Evolutionary conservation across 306 rosid genomes (phyloP), one percentile per base, ranked within the genome.

Genomic region (Pterocarpus santalinus): DNA sequence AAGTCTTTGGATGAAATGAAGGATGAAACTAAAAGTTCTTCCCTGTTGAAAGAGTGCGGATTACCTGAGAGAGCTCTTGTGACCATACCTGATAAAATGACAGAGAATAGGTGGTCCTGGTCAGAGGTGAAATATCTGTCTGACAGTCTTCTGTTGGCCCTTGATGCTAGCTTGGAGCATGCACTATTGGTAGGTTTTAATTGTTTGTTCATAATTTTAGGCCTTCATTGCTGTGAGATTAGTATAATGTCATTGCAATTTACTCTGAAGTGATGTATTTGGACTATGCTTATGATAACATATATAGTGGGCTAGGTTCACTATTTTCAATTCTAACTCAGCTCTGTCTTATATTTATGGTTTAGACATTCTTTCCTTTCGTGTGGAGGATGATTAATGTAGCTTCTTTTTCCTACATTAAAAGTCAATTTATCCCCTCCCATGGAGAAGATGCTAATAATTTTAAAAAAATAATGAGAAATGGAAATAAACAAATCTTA

Each of bases 141-240:
- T 13, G 96, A 90, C 69, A 83, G 97, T 86, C 91, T 93, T 81
- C 94, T 95, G 73, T 92, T 93, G 81, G 99, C 98, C 76, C 98
- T 95, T 76, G 99, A 95, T 90, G 98, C 86, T 73, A 93, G 98
- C 86, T 89, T 93, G 91, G 99, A 95, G 79, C 99, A 95, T 84
- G 93, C 98, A 6, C 90, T 95, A 44, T 74, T 95, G 92, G 99
- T 95, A 79, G 89, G 98, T 86, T 49, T 65, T 68, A 34, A 22
- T 30, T 80, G 6, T 70, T 58, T 66, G 77, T 74, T 51, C 64
- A 34, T 55, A 52, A 56, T 46, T 38, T 22, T 66, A 56, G 61
- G 64, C 49, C 67, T 61, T 65, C 33, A 35, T 70, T 15, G 55
- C 12, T 13, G 74, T 33, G 39, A 38, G 43, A 56, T 60, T 33